Evolutionary conservation across 129 eudicot genomes (phyloP).

Genomic region (Pseudognaphalium luteoalbum): DNA sequence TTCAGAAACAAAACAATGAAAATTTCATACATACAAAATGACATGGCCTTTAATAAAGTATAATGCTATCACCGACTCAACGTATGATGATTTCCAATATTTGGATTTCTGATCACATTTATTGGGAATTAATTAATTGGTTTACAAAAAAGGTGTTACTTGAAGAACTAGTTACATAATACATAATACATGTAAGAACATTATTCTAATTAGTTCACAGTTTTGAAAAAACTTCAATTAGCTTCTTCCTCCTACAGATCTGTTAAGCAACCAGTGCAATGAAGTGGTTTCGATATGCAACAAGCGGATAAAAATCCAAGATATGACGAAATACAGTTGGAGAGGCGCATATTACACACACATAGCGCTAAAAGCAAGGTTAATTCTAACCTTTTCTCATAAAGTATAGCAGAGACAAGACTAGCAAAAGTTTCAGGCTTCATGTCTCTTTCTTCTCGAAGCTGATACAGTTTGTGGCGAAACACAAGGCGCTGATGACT

Average conservation of each 20-base stretch:
- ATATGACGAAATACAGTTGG: not conserved
- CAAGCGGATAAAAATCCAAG: not conserved
- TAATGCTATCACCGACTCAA: not conserved
- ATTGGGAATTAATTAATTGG: not conserved
- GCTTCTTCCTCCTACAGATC: not conserved
- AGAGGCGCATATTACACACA: not conserved
- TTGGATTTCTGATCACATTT: not conserved
- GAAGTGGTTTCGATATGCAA: not conserved
- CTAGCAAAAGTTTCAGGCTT: slow-evolving; percentile 98
- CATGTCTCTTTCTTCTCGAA: slow-evolving; percentile 96
- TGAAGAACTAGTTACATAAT: slow-evolving; percentile 4
- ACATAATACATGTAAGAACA: slow-evolving; percentile 6
- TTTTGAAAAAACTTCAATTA: not conserved
- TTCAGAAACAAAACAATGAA: not conserved
- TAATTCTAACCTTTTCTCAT: slow-evolving; percentile 80
- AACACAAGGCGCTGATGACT: slow-evolving; percentile 89
- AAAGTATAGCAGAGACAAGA: slow-evolving; percentile 90
- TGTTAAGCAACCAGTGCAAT: not conserved
- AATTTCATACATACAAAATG: not conserved
- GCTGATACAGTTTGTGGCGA: slow-evolving; percentile 88
- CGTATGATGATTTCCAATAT: not conserved
- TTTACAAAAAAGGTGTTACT: not conserved
- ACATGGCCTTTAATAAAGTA: not conserved
- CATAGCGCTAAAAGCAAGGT: not conserved
- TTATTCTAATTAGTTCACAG: not conserved